These are phyloP conservation scores for Phytophthora pluvialis DNA, from an alignment of 352 stramenopile species.

Conservation along the genomic window DNA sequence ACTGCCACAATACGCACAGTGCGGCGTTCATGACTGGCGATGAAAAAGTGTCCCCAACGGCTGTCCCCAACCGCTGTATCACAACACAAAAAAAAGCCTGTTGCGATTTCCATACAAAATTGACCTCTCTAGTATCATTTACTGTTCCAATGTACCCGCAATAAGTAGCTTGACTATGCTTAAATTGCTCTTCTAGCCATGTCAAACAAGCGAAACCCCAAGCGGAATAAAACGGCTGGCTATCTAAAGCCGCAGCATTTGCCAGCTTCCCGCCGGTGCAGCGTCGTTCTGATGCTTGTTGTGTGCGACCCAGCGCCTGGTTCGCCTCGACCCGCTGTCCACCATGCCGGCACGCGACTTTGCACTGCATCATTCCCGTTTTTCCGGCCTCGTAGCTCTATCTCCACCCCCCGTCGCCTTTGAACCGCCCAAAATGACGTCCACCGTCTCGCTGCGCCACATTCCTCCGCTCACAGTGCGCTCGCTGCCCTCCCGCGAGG, in stretches of 20 bases:
- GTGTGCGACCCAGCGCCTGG: constrained; percentile 13
- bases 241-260: constrained; percentile 15
- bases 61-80: constrained; percentile 23
- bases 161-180: not conserved
- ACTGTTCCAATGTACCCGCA: constrained; percentile 1
- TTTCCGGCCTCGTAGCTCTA: constrained; percentile 27
- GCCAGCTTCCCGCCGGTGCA: constrained; percentile 15
- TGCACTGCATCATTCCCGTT: constrained; percentile 31
- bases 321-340: not conserved
- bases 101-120: not conserved
- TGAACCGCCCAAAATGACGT: constrained; percentile 22
- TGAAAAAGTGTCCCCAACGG: constrained; percentile 31
- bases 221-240: constrained; percentile 27
- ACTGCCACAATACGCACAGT: constrained; percentile 30
- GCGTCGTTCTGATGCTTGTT: constrained; percentile 8
- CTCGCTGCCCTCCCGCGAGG: constrained; percentile 16
- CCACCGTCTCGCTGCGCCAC: constrained; percentile 20
- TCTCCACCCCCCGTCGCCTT: constrained; percentile 5
- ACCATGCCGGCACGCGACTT: not conserved
- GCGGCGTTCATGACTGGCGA: constrained; percentile 5
- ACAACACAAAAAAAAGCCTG: constrained; percentile 6
- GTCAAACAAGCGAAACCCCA: constrained; percentile 19
- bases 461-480: constrained; percentile 30
- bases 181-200: constrained; percentile 2
- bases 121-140: not conserved